phyloP scores from a whole-genome alignment of 768 basidiomycete genomes.

The Phanerochaete carnosa region DNA sequence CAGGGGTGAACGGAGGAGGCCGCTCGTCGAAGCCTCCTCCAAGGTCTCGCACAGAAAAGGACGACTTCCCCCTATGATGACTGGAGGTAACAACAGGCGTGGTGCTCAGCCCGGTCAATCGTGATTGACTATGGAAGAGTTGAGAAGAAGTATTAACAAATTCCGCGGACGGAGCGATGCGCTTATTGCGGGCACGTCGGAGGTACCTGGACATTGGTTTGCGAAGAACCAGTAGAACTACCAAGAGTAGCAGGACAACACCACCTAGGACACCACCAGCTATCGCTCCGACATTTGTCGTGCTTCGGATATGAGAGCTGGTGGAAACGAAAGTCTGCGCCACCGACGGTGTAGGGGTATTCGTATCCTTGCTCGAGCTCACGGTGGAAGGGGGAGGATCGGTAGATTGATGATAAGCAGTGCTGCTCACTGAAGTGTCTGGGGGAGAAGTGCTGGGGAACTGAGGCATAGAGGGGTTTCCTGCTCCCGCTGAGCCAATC shows the following conservation, averaged over 20 bases:
- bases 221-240: slow-evolving; percentile 33
- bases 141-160: slow-evolving; percentile 35
- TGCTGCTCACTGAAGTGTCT: too few species aligned
- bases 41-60: background rate
- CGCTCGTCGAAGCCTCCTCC: slow-evolving; percentile 2
- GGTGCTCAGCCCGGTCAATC: background rate
- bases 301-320: background rate
- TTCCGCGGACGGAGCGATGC: slow-evolving; percentile 57
- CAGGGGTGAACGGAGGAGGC: slow-evolving; percentile 23
- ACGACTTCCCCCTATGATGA: background rate
- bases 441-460: too few species aligned
- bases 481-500: too few species aligned
- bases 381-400: too few species aligned
- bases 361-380: too few species aligned
- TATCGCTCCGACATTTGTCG: slow-evolving; percentile 39
- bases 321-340: too few species aligned
- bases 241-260: slow-evolving; percentile 28
- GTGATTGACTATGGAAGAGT: background rate
- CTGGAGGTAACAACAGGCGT: background rate
- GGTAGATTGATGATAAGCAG: too few species aligned
- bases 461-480: too few species aligned
- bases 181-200: slow-evolving; percentile 33
- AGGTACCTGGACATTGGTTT: slow-evolving; percentile 27
- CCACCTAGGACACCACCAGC: slow-evolving; percentile 54
- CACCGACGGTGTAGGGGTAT: too few species aligned